Conservation (phyloP, 1,139 yeast species). For the Scheffersomyces titani region DNA sequence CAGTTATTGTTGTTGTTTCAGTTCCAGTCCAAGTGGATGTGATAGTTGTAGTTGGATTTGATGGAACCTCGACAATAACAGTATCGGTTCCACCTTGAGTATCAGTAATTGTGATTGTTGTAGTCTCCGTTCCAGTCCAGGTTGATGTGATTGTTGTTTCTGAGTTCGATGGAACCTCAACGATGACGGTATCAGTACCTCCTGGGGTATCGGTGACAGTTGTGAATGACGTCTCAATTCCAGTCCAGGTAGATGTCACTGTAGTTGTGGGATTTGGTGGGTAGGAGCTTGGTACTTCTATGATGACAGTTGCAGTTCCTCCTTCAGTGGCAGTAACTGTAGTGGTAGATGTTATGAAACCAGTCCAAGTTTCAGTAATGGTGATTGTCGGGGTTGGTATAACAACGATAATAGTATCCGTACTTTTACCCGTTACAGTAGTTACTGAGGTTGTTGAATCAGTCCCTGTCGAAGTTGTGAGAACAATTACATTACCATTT, state of each 20-base stretch:
- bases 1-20: conserved; percentile 3
- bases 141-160: conserved; percentile 14
- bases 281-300: no score
- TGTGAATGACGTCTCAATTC: conserved; percentile 6
- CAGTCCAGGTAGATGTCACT: conserved; percentile 12
- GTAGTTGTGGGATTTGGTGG: conserved; percentile 10
- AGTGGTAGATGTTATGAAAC: conserved; percentile 1
- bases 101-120: conserved; percentile 9
- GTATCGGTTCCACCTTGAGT: conserved; percentile 4
- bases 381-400: conserved; percentile 13
- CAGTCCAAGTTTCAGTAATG: conserved; percentile 8
- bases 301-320: conserved; percentile 11
- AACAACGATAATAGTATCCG: conserved; percentile 15
- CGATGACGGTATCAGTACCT: conserved; percentile 7
- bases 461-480: conserved; percentile 4
- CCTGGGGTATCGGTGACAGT: conserved; percentile 7
- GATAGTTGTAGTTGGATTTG: no score
- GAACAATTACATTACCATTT: conserved; percentile 1
- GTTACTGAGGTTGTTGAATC: conserved; percentile 4
- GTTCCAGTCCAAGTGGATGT: neutral
- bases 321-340: conserved; percentile 6
- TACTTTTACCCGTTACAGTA: conserved; percentile 8
- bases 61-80: no score
- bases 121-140: conserved; percentile 12
- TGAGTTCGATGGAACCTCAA: conserved; percentile 8